Base-by-base conservation (phyloP, 108 stramenopile genomes). In the Cyclotella baltica region DNA sequence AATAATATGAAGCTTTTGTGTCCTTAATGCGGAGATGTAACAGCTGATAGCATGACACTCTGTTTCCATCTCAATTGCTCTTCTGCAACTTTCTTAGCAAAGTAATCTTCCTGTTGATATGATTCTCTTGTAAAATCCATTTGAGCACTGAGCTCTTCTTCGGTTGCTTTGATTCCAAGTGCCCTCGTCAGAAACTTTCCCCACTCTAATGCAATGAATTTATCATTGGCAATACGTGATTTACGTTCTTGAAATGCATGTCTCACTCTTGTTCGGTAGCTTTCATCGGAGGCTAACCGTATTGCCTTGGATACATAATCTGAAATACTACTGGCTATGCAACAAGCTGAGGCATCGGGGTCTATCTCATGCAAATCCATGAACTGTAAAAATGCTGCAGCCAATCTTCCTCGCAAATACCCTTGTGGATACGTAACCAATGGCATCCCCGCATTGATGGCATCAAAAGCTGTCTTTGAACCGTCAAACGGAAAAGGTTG, bases 401-500 rank as follows among this genome's bases (percentile, higher is more conserved):
- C 89, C 89, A 93, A 88, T 33, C 92, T 53, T 18, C 90, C 92
- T 8, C 90, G 66, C 36, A 93, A 62, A 47, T 87, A 84, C 15
- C 13, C 30, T n/a, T 85, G 83, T 4, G 89, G 86, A 70, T 89
- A 82, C 9, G 85, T 72, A 20, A 93, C 88, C 0, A 91, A 51
- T 10, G 90, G 90, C 0, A 86, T 37, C 10, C 84, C 87, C 20
- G 88, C 52, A 3, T 55, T 37, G 0, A 93, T 33, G 0, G 88
- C 91, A 73, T 93, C 93, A 15, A 86, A 85, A 2, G 90, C 74
- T 1, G 93, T 93, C 48, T 87, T 87, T 16, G 70, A 69, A 0
- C 93, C 93, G 27, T 85, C 93, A 48, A 93, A 93, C 1, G 93
- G 93, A 28, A 90, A 92, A 1, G 93, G 93, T 35, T 93, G 93